These are phyloP conservation scores for Populus hybrid DNA, from an alignment of 441 rosid genomes.

Conservation along the genomic window DNA sequence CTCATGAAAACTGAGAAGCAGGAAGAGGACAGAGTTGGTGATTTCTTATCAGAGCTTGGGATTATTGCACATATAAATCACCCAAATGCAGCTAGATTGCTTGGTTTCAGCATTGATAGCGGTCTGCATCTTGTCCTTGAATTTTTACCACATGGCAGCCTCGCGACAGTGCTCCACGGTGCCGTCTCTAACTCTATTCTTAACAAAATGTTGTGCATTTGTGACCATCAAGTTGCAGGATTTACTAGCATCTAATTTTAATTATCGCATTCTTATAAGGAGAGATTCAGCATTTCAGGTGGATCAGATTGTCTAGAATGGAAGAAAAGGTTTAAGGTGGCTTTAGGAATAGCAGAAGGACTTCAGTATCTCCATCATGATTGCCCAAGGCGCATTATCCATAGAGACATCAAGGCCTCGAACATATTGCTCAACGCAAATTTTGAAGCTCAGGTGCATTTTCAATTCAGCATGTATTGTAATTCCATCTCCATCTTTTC, in stretches of 20 bases:
- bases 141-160: constrained; percentile 70
- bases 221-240: no score
- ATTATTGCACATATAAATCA: constrained; percentile 85
- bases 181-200: constrained; percentile 9
- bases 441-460: constrained; percentile 73
- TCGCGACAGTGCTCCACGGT: constrained; percentile 78
- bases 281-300: constrained; percentile 39
- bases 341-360: constrained; percentile 73
- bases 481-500: background rate
- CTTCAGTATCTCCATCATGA: constrained; percentile 72
- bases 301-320: constrained; percentile 45
- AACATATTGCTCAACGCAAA: constrained; percentile 73
- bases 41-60: constrained; percentile 85
- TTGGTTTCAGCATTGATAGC: constrained; percentile 72
- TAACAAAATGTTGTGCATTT: no score
- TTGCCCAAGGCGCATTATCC: constrained; percentile 84
- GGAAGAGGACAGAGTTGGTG: constrained; percentile 47
- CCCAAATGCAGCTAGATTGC: constrained; percentile 73
- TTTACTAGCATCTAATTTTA: no score
- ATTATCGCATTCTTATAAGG: background rate
- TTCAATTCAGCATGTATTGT: background rate
- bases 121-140: constrained; percentile 86
- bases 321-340: constrained; percentile 66
- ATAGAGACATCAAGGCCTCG: constrained; percentile 89
- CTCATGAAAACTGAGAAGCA: constrained; percentile 45